These are phyloP conservation scores for Piromyces sp. DNA, from an alignment of 192 early-diverging fungal species.

Conservation along the genomic window DNA sequence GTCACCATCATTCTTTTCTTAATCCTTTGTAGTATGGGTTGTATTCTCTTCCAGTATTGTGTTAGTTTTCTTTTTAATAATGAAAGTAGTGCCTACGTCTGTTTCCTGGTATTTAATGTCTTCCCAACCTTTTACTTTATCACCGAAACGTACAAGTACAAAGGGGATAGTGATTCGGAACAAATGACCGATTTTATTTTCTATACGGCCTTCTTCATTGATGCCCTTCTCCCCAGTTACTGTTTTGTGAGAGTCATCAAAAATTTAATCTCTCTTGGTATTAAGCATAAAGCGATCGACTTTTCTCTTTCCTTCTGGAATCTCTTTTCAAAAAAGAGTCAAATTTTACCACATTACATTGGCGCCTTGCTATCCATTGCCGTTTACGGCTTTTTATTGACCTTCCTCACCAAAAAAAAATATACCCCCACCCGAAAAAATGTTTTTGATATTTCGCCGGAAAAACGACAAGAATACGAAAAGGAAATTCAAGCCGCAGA, in stretches of 20 bases:
- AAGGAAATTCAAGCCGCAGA: too few species aligned
- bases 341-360: not conserved
- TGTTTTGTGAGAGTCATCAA: not conserved
- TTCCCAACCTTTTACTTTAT: not conserved
- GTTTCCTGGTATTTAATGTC: not conserved
- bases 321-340: not conserved
- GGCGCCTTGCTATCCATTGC: too few species aligned
- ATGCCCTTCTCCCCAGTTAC: not conserved
- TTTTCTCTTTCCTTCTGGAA: not conserved
- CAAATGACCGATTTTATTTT: not conserved
- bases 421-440: too few species aligned
- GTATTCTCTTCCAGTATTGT: too few species aligned
- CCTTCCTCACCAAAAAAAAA: too few species aligned
- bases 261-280: not conserved
- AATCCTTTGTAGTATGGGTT: too few species aligned
- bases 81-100: not conserved
- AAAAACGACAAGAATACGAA: too few species aligned
- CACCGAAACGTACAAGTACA: not conserved
- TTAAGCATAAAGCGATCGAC: not conserved
- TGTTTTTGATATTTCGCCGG: too few species aligned
- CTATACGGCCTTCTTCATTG: not conserved
- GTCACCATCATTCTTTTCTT: too few species aligned
- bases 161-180: too few species aligned
- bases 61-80: not conserved
- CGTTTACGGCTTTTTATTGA: too few species aligned